A percentile compares a stretch with the other conserved stretches of the same genome.
phyloP scores from a whole-genome alignment of 208 protist genomes.

The Crithidia expoeki region DNA sequence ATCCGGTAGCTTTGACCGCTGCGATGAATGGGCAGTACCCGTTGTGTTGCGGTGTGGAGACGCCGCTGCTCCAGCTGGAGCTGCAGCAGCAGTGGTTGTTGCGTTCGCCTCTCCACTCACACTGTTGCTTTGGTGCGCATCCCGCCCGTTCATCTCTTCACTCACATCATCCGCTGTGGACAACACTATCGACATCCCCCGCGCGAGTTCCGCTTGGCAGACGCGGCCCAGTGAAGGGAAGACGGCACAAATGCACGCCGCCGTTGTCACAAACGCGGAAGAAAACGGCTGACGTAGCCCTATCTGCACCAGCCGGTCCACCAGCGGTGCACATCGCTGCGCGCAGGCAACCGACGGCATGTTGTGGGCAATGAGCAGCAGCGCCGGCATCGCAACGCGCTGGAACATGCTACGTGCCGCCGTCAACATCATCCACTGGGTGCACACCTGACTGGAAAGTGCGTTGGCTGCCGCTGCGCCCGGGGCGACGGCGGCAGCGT shows the following conservation, averaged over 20 bases:
- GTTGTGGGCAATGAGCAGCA: constrained; percentile 70
- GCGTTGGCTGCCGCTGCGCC: neutral
- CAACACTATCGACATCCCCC: constrained; percentile 58
- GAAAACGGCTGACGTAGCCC: constrained; percentile 56
- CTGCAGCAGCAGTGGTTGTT: neutral
- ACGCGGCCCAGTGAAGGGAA: constrained; percentile 46
- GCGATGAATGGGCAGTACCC: neutral
- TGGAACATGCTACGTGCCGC: constrained; percentile 38
- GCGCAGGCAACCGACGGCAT: constrained; percentile 39
- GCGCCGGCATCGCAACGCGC: constrained; percentile 51
- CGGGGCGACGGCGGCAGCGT: neutral
- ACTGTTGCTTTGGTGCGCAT: neutral
- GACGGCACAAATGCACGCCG: constrained; percentile 53
- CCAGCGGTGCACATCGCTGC: constrained; percentile 31
- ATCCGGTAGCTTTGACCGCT: neutral
- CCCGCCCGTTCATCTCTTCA: constrained; percentile 1
- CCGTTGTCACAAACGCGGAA: constrained; percentile 42
- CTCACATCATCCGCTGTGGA: constrained; percentile 20
- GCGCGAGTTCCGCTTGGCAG: constrained; percentile 44
- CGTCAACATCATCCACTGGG: constrained; percentile 26
- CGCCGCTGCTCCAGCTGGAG: too few species aligned
- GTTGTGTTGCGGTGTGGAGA: neutral
- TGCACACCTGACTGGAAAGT: neutral
- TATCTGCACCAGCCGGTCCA: constrained; percentile 49
- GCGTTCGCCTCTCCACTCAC: neutral